phyloP scores from a whole-genome alignment of 345 rosid species.

The Bruguiera sexangula region DNA sequence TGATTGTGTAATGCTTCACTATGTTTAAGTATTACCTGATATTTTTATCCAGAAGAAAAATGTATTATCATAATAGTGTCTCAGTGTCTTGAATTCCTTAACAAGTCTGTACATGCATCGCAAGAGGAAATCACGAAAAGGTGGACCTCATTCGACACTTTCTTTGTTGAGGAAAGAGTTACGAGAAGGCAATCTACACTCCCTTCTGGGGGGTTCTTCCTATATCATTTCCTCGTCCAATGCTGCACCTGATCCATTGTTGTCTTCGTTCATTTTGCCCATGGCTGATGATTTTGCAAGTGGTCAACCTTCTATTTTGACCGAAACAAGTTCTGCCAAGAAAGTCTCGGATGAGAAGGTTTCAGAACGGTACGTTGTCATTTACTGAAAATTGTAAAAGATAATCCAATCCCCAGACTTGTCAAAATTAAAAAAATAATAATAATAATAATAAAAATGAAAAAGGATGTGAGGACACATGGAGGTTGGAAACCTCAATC shows the following conservation, averaged over 20 bases:
- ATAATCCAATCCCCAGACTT: no score
- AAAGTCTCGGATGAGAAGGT: constrained; percentile 39
- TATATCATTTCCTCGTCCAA: constrained; percentile 63
- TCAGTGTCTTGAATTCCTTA: constrained; percentile 42
- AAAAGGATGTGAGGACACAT: no score
- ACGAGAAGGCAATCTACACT: constrained; percentile 77
- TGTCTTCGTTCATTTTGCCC: constrained; percentile 86
- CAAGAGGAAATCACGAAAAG: constrained; percentile 80
- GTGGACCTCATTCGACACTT: constrained; percentile 72
- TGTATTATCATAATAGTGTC: not conserved
- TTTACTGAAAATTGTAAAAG: no score
- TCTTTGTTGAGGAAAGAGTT: constrained; percentile 80
- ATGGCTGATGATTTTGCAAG: constrained; percentile 51
- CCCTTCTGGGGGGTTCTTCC: constrained; percentile 69
- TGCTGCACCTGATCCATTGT: constrained; percentile 73
- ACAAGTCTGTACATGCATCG: constrained; percentile 67
- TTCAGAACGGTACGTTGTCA: constrained; percentile 45
- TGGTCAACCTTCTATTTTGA: constrained; percentile 35
- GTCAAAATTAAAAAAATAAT: no score
- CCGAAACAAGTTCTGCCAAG: constrained; percentile 46
- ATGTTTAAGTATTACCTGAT: no score
- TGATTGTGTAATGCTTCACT: not conserved
- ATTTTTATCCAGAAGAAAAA: no score
- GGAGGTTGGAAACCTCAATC: no score
- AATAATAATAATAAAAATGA: no score